Evolutionary conservation across 129 eudicot species (phyloP), one percentile per base, ranked within the genome.

Genomic region (Artemisia argyi): DNA sequence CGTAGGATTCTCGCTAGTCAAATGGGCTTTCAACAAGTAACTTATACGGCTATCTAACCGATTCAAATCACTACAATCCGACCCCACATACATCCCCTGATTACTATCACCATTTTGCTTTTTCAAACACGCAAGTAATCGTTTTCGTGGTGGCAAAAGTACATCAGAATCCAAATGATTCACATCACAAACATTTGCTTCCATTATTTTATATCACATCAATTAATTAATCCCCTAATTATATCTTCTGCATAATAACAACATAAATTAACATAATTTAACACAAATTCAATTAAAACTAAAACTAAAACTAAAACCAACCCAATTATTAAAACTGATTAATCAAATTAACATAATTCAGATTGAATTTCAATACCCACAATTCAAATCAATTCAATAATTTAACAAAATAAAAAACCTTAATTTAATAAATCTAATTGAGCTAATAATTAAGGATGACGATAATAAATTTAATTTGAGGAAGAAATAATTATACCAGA

Each of bases 111-210:
- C 69, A 58, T 81, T 91, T 73, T 89, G 96, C 65, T 80, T 92
- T 78, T 89, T 92, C 81, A 92, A 69, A 20, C 89, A 90, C 2
- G 96, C 98, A 51, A 92, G 88, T 64, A 89, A 80, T 46, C 98
- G 86, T 78, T 92, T 92, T 65, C 95, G 83, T 54, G 98, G 98
- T 48, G 98, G 98, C 82, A 92, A 87, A 71, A 85, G 90, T 14
- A 88, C 91, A 82, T 89, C 98, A 8, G 92, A 71, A 49, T 87
- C 91, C 83, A 85, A 65, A 73, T 80, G 82, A 83, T 85, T 83
- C 24, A 76, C 73, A 61, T 84, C 91, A 68, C 88, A 85, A 11
- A 65, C 57, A 69, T 89, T 87, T 32, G 80, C 80, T 76, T 81
- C 91, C 90, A 89, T 92, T 69, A 60, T 73, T 28, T 16, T 52